phyloP scores from a whole-genome alignment of 73 alveolate genomes.

The Uronychia setigera region DNA sequence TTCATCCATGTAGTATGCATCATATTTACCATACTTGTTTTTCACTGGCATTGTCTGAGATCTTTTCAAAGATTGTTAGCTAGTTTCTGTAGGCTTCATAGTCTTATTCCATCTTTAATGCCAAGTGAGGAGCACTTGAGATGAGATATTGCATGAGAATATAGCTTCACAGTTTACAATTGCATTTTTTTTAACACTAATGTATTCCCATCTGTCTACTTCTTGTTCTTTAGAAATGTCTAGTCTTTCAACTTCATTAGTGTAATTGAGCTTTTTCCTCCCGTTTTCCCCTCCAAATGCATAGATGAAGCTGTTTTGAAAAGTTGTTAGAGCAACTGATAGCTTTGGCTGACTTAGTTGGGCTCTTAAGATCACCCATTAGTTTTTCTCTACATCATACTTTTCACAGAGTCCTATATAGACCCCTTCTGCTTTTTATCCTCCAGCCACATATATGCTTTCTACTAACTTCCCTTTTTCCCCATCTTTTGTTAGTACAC shows the following conservation, averaged over 20 bases:
- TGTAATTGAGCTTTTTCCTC: neutral
- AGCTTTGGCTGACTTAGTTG: neutral
- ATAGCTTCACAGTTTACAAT: neutral
- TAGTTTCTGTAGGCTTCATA: too few relatives aligned
- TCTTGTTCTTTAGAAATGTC: neutral
- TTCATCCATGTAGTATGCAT: neutral
- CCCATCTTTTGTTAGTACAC: neutral
- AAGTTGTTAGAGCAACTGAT: neutral
- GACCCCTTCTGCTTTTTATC: neutral
- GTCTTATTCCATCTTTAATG: too few relatives aligned
- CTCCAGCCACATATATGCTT: neutral
- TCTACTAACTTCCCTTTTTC: neutral
- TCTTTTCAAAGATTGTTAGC: too few relatives aligned
- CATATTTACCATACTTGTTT: too few relatives aligned
- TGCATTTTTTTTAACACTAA: neutral
- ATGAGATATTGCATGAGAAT: neutral
- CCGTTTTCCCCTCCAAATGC: neutral
- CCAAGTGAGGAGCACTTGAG: neutral
- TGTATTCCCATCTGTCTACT: neutral
- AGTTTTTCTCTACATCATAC: neutral
- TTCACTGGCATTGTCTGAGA: too few relatives aligned
- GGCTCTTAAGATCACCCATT: neutral
- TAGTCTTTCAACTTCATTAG: neutral
- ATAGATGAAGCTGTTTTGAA: neutral
- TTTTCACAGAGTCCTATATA: neutral